phyloP scores from a whole-genome alignment of 129 eudicot genomes.

The Flaveria brownii region DNA sequence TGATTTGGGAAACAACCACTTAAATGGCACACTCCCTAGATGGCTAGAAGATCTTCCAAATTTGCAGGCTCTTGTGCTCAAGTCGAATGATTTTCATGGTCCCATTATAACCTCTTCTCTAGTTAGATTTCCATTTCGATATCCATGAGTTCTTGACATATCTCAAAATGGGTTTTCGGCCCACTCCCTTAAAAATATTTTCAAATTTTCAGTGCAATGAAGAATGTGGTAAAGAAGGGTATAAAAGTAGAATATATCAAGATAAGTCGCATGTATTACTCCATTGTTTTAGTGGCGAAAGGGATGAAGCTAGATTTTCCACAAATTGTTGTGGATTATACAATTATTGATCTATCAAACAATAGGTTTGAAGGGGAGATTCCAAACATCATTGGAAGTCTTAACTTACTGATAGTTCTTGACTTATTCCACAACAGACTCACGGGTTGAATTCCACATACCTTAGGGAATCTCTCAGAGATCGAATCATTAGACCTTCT shows the following conservation, averaged over 20 bases:
- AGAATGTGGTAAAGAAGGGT: background rate
- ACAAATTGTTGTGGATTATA: constrained; percentile 15
- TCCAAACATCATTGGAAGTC: constrained; percentile 31
- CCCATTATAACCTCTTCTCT: background rate
- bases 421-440: constrained; percentile 44
- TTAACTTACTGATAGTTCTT: constrained; percentile 17
- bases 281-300: constrained; percentile 2
- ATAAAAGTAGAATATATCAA: background rate
- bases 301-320: constrained; percentile 5
- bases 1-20: constrained; percentile 40
- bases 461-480: constrained; percentile 29
- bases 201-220: constrained; percentile 37
- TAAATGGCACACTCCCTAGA: constrained; percentile 32
- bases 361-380: constrained; percentile 23
- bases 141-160: constrained; percentile 38
- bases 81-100: constrained; percentile 43
- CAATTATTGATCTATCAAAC: constrained; percentile 8
- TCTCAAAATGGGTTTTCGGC: constrained; percentile 42
- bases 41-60: constrained; percentile 43
- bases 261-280: background rate
- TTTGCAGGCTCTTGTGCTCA: constrained; percentile 40
- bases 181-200: constrained; percentile 21
- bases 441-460: constrained; percentile 37
- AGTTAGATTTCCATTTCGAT: constrained; percentile 18
- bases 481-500: constrained; percentile 47